Evolutionary conservation across 768 basidiomycete genomes (phyloP).

Genomic region (Lactifluus pinguis): DNA sequence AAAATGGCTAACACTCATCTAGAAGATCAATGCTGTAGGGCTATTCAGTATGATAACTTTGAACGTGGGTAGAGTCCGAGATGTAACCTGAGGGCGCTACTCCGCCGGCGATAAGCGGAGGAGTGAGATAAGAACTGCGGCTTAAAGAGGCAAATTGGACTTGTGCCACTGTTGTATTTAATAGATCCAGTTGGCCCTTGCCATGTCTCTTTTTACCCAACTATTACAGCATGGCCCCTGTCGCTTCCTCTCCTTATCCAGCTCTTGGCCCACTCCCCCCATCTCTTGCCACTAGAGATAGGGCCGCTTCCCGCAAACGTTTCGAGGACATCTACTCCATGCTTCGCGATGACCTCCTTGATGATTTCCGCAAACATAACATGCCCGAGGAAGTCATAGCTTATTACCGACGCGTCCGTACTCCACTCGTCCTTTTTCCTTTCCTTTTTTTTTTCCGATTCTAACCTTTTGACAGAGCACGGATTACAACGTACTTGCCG

Average conservation of each 20-base stretch:
- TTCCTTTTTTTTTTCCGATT: background rate
- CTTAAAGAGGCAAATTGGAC: no score
- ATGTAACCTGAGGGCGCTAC: no score
- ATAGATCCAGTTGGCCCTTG: no score
- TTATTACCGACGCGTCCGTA: conserved; percentile 73
- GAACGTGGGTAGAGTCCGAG: no score
- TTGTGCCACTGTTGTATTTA: no score
- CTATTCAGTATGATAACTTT: no score
- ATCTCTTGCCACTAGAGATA: background rate
- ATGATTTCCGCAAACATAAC: conserved; percentile 52
- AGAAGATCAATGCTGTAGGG: no score
- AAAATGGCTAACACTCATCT: no score
- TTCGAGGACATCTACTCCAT: conserved; percentile 68
- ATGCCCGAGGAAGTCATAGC: conserved; percentile 80
- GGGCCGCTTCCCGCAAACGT: conserved; percentile 34
- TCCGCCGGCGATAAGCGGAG: no score
- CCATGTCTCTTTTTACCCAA: no score
- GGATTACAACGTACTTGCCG: conserved; percentile 88
- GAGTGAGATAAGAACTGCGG: no score
- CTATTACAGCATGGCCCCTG: conserved; percentile 1
- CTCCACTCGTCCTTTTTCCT: background rate
- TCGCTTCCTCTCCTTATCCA: conserved; percentile 4
- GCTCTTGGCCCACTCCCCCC: background rate
- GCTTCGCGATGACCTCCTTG: conserved; percentile 72
- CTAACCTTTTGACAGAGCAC: conserved; percentile 47